A percentile compares a stretch with the other conserved stretches of the same genome.
phyloP scores from a whole-genome alignment of 352 stramenopile species.

The Pythium phragmitis region DNA sequence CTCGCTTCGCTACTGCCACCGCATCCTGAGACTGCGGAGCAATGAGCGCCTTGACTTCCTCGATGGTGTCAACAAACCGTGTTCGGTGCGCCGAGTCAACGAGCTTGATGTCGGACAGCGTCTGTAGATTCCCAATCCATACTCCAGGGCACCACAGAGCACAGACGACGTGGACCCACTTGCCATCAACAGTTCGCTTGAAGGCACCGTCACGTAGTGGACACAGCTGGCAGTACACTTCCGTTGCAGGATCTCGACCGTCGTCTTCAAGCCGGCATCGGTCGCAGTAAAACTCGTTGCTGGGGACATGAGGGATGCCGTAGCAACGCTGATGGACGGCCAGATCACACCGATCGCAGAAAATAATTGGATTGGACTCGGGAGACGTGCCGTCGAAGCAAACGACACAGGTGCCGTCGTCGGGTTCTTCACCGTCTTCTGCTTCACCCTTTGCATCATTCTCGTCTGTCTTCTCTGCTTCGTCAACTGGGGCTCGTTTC shows the following conservation, averaged over 20 bases:
- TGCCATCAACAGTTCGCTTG: slow-evolving; percentile 82
- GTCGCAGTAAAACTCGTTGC: slow-evolving; percentile 88
- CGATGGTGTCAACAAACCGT: slow-evolving; percentile 57
- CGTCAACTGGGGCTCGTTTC: slow-evolving; percentile 10
- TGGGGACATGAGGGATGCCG: slow-evolving; percentile 78
- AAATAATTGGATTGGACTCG: slow-evolving; percentile 88
- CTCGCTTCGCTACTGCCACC: not conserved
- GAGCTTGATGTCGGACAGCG: slow-evolving; percentile 76
- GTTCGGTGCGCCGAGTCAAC: slow-evolving; percentile 37
- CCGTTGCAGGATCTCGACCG: slow-evolving; percentile 41
- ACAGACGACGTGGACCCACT: slow-evolving; percentile 89
- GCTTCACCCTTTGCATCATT: slow-evolving; percentile 4
- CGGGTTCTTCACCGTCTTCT: slow-evolving; percentile 37
- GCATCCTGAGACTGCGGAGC: slow-evolving; percentile 14
- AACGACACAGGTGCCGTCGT: slow-evolving; percentile 87
- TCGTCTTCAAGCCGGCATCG: slow-evolving; percentile 65
- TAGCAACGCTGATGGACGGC: slow-evolving; percentile 91
- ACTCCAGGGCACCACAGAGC: slow-evolving; percentile 88
- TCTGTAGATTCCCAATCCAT: slow-evolving; percentile 81
- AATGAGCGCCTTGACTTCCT: slow-evolving; percentile 52
- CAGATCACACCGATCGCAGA: slow-evolving; percentile 87
- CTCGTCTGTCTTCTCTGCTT: slow-evolving; percentile 28
- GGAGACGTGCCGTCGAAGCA: slow-evolving; percentile 89
- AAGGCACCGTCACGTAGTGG: slow-evolving; percentile 83
- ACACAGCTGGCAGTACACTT: slow-evolving; percentile 86